Evolutionary conservation across 208 protist species (phyloP).

Genomic region (Vickermania ingenoplastis): DNA sequence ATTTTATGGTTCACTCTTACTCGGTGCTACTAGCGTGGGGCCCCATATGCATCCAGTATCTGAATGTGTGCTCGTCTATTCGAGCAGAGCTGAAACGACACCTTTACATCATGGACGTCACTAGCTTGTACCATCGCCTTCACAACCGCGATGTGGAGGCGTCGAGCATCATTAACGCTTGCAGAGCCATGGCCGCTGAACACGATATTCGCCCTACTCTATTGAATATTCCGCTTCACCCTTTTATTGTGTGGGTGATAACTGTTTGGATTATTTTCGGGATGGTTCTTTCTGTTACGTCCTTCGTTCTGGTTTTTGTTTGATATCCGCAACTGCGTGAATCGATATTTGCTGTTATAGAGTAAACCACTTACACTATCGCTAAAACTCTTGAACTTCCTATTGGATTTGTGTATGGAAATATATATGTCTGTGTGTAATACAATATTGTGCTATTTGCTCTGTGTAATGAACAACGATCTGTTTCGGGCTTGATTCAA

Average conservation of each 20-base stretch:
- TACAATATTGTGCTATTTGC: no score
- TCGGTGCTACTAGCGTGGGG: slow-evolving; percentile 47
- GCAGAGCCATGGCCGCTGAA: slow-evolving; percentile 18
- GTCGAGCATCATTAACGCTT: slow-evolving; percentile 35
- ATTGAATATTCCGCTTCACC: slow-evolving; percentile 23
- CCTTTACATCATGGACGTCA: slow-evolving; percentile 62
- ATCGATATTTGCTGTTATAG: no score
- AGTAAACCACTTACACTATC: no score
- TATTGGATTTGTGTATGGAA: no score
- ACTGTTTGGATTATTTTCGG: slow-evolving; percentile 17
- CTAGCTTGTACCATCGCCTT: slow-evolving; percentile 44
- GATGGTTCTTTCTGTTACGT: slow-evolving; percentile 21
- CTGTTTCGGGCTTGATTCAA: no score
- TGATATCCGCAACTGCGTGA: no score
- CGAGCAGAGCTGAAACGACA: slow-evolving; percentile 29
- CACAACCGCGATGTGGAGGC: slow-evolving; percentile 21
- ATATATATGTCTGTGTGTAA: no score
- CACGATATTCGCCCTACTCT: slow-evolving; percentile 42
- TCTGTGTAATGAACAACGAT: no score
- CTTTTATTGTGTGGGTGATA: slow-evolving; percentile 8
- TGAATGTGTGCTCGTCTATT: slow-evolving; percentile 32
- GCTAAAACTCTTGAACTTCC: no score
- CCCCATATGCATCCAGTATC: slow-evolving; percentile 40
- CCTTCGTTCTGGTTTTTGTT: slow-evolving; percentile 14
- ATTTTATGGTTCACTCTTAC: slow-evolving; percentile 53